phyloP scores from a whole-genome alignment of 257 asterid genomes.

The Eucommia ulmoides region DNA sequence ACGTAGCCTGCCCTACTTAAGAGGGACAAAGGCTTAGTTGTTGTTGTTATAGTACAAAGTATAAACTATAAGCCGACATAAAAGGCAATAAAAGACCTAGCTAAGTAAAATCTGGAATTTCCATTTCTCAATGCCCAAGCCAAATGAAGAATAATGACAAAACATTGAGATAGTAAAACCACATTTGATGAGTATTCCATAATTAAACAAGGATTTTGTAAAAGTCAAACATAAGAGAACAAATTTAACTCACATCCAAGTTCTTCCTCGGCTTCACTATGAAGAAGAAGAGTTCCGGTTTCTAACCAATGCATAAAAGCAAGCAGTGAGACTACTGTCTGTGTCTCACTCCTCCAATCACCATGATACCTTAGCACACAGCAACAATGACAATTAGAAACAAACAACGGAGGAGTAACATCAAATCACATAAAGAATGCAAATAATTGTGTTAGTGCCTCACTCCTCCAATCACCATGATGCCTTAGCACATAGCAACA shows the following conservation, averaged over 20 bases:
- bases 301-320: conserved; percentile 92
- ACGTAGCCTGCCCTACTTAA: too few relatives aligned
- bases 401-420: not conserved
- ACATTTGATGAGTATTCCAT: too few relatives aligned
- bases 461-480: conserved; percentile 89
- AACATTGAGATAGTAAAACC: not conserved
- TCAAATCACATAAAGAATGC: too few relatives aligned
- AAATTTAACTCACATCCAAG: conserved; percentile 66
- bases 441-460: too few relatives aligned
- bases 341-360: conserved; percentile 90
- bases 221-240: conserved; percentile 5
- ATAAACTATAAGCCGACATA: not conserved
- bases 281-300: conserved; percentile 70
- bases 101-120: not conserved
- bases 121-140: not conserved
- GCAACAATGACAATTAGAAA: not conserved
- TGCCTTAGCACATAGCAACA: conserved; percentile 26
- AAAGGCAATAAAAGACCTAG: not conserved
- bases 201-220: too few relatives aligned
- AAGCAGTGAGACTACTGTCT: conserved; percentile 66
- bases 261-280: conserved; percentile 70
- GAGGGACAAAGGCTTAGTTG: too few relatives aligned
- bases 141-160: too few relatives aligned
- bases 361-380: conserved; percentile 53
- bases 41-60: not conserved